Evolutionary conservation across 495 filamentous ascomycete species (phyloP), one percentile per base, ranked within the genome.

Genomic region (Daldinia decipiens): DNA sequence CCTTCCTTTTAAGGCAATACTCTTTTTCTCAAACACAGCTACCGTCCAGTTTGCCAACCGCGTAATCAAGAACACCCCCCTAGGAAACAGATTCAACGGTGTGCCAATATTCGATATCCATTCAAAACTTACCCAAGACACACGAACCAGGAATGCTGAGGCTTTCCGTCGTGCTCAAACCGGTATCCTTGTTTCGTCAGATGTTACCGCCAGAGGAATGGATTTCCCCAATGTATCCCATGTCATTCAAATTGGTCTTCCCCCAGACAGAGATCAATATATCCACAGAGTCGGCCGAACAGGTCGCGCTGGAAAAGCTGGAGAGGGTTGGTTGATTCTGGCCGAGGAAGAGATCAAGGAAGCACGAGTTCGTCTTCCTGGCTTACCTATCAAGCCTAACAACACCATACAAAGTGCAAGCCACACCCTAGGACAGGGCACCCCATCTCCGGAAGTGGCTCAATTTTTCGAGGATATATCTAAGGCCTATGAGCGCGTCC

Each of bases 141-240:
- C 81, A 65, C 89, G 95, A 32, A 93, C 92, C 1, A 71, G 72
- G 8, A 86, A 84, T n/a, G 86, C 95, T 0, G 85, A 93, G 0
- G 61, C 32, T n/a, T 99, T 99, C 87, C 87, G 89, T 21, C 73
- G 64, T 4, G 81, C 87, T 9, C 61, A 81, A 15, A 85, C 86
- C 27, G 94, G 83, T 31, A 91, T 99, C 59, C 86, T 99, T 27
- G 87, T 98, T 78, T 94, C 94, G 1, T 94, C 93, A 4, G 95
- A 99, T 79, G 95, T 99, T 27, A 95, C 95, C 1, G 93, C 95
- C 13, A 89, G 95, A 76, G 95, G 95, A 73, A 95, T 98, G 93
- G 95, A 98, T 78, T 98, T 98, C 82, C 94, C 95, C 59, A 89
- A 93, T 70, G 95, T 98, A 58, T 90, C 93, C 50, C 88, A 97